Evolutionary conservation across 257 asterid genomes (phyloP), one percentile per base, ranked within the genome.

Genomic region (Paraleonurus japonicus): DNA sequence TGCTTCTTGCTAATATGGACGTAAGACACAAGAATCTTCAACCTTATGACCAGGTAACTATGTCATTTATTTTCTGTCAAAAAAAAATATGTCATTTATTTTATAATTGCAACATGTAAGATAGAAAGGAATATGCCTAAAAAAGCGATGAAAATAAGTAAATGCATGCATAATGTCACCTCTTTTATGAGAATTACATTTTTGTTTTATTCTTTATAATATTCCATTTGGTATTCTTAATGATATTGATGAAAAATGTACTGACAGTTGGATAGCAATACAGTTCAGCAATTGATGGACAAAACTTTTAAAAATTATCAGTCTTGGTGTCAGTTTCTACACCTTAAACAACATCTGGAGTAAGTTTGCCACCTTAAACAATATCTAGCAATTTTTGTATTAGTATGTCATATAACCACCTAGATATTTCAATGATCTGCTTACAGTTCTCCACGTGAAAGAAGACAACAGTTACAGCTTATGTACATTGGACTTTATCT

Each of bases 1-100:
- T 95, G 87, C 87, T 95, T 76, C 90, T 95, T 73, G 99, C 98
- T 69, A 95, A 95, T 81, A 88, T 92, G 92, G 97, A 89, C 74
- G 84, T 79, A 75, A 84, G 98, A 79, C 81, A 85, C 23, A 86
- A 76, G 85, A 85, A 79, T 80, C 79, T 76, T 61, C 86, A 78
- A 23, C 84, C 75, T 65, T 84, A 85, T 75, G 83, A 73, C 20
- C 84, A 63, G 70, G 99, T 94, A 80, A 82, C 80, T 59, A 23
- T 66, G 55, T 22, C 69, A 12, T 61, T 67, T 60, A 35, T n/a
- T n/a, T n/a, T n/a, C n/a, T n/a, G n/a, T n/a, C n/a, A n/a, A n/a
- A n/a, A n/a, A n/a, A n/a, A n/a, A n/a, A n/a, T 59, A 23, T 66
- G 55, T 22, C 69, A 12, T 61, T 67, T 60, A 35, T 76, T 71